Evolutionary conservation across 768 basidiomycete species (phyloP).

Genomic region (Calocybe cyanea): DNA sequence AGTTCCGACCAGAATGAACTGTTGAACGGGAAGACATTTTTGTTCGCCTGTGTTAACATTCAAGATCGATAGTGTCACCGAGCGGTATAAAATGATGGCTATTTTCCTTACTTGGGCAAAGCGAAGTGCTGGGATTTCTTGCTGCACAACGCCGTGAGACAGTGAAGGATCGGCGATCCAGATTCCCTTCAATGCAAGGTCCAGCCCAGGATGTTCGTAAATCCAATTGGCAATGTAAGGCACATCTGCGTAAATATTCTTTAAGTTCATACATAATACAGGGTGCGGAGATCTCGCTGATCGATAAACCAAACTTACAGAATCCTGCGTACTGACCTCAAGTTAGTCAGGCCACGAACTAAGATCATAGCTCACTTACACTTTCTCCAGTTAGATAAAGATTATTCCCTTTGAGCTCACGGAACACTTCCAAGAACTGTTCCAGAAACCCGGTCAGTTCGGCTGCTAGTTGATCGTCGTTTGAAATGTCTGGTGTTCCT

Average conservation of each 20-base stretch:
- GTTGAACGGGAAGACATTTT: constrained; percentile 59
- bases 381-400: constrained; percentile 66
- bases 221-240: constrained; percentile 69
- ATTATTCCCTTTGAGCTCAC: constrained; percentile 64
- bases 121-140: constrained; percentile 62
- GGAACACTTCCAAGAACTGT: constrained; percentile 65
- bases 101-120: constrained; percentile 39
- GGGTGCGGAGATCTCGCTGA: background rate
- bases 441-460: constrained; percentile 49
- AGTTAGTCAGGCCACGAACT: background rate
- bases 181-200: constrained; percentile 51
- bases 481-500: constrained; percentile 57
- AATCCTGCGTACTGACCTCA: constrained; percentile 59
- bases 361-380: constrained; percentile 32
- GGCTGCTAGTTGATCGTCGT: constrained; percentile 55
- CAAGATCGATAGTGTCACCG: background rate
- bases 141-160: constrained; percentile 49
- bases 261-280: background rate
- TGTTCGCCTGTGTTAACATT: constrained; percentile 36
- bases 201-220: constrained; percentile 59
- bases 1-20: constrained; percentile 49
- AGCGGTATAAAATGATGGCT: background rate
- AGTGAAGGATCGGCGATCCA: constrained; percentile 56
- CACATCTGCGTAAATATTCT: constrained; percentile 22
- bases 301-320: constrained; percentile 37